Evolutionary conservation across 345 rosid genomes (phyloP), one percentile per base, ranked within the genome.

Genomic region (Ailanthus altissimus): DNA sequence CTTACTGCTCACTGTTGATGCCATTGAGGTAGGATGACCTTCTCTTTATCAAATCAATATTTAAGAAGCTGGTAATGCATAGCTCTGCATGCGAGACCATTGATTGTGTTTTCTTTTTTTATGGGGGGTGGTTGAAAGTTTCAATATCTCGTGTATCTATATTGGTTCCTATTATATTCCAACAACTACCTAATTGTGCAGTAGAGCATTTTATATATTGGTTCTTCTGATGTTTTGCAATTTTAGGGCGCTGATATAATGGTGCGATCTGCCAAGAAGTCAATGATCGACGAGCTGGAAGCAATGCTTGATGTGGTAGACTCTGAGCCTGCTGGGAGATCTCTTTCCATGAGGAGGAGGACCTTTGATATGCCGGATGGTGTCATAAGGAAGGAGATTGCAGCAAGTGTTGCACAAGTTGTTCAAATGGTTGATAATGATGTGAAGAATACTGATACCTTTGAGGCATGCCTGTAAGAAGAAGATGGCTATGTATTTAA

Each of bases 261-360:
- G 93, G 97, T 92, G 74, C 82, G 99, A 80, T 57, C 87, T 54
- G 87, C 97, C 0, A 96, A 92, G 87, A 90, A 85, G 77, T 88
- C 95, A 5, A 93, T 96, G 95, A 86, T 93, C 71, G 97, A 89
- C 67, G 98, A 96, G 82, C 86, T 96, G 74, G 98, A 96, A 86
- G 91, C 94, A 26, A 92, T 93, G 97, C 87, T 96, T 12, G 98
- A 96, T 5, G 93, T 80, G 73, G 92, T 96, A 57, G 98, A 96
- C 65, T 97, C 99, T 36, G 94, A 93, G 70, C 96, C 98, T 14
- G 72, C 79, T 0, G 90, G 94, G 63, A 93, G 82, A 73, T 83
- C 84, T 13, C 87, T 90, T 69, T 93, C 98, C 49, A 85, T 93
- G 93, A 89, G 80, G 77, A 88, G 92, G 81, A 88, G 98, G 83